Evolutionary conservation across 2,329 filamentous ascomycete species (phyloP), one percentile per base, ranked within the genome.

Genomic region (Trichoderma aggressivum): DNA sequence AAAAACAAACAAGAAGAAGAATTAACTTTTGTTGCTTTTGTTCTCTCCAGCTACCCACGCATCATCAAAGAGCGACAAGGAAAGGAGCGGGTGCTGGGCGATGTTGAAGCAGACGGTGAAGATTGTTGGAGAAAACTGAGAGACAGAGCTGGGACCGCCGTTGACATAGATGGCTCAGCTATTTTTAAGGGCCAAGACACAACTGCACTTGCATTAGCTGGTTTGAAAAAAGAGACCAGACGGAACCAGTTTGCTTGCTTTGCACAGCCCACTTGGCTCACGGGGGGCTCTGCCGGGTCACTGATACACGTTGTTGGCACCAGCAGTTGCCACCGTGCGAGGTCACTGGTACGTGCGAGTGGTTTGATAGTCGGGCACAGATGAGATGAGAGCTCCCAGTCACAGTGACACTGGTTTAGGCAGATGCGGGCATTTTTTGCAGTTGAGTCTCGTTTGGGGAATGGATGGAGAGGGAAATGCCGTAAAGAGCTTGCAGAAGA

Each of bases 181-280:
- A 53, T 43, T 67, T 43, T 47, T 59, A 59, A 47, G 43, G 50
- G 21, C 12, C 55, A 50, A 39, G 21, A 36, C 10, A 58, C 24
- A 43, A 50, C 21, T 60, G 30, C 43, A 50, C 36, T 59, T 68
- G 63, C 63, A 66, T 61, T 68, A 60, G 65, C 53, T 68, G 36
- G 36, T 60, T 53, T 60, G 65, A 39, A 32, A 24, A 58, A 56
- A 2, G n/a, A n/a, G n/a, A n/a, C n/a, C n/a, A 63, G 62, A 67
- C 53, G 55, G 64, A 30, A 32, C 55, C 64, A 58, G 32, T 64
- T 64, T 64, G 61, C 43, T 30, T 60, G 34, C 55, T 47, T 32
- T 68, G 65, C 65, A 68, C 65, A 68, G 65, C 65, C 65, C 65
- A 68, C 56, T 68, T 60, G 39, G 34, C 26, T 50, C 61, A 64